Percentiles rank a stretch among this genome's conserved stretches.
phyloP scores from a whole-genome alignment of 306 rosid species.

The Gastrolobium villosum region DNA sequence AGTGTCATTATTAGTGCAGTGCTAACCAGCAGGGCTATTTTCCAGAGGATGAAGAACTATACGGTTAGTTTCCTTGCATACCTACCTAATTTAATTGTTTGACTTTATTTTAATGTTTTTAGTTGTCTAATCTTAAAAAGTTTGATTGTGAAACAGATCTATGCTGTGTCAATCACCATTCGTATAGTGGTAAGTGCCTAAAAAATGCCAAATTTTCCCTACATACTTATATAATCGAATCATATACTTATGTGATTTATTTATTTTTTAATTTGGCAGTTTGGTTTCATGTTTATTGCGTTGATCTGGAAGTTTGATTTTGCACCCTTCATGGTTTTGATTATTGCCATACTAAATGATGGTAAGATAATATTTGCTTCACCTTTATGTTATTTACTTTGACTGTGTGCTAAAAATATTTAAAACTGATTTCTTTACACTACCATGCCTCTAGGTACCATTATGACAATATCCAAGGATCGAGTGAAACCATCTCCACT shows the following conservation, averaged over 20 bases:
- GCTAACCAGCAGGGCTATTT: conserved; percentile 91
- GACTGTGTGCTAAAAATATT: neutral
- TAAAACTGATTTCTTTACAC: conserved; percentile 41
- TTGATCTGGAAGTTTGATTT: conserved; percentile 95
- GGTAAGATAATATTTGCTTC: conserved; percentile 59
- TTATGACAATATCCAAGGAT: conserved; percentile 95
- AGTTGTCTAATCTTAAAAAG: conserved; percentile 13
- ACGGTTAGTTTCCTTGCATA: conserved; percentile 66
- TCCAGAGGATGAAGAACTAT: conserved; percentile 97
- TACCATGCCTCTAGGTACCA: conserved; percentile 69
- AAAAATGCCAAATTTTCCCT: neutral
- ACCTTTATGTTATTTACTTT: conserved; percentile 6
- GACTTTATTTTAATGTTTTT: conserved; percentile 4
- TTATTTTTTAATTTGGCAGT: conserved; percentile 59
- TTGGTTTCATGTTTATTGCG: conserved; percentile 93
- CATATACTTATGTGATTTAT: conserved; percentile 33
- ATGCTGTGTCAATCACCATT: conserved; percentile 96
- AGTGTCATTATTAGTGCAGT: conserved; percentile 97
- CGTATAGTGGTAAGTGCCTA: conserved; percentile 89
- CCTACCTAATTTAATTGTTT: conserved; percentile 23
- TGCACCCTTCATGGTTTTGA: conserved; percentile 97
- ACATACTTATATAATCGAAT: neutral
- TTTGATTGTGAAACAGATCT: conserved; percentile 63
- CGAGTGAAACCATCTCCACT: conserved; percentile 94
- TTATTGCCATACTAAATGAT: conserved; percentile 91